These are phyloP conservation scores for Pseudisothecium myosuroides DNA, from an alignment of 225 moss, liverwort and hornwort species.

Conservation along the genomic window DNA sequence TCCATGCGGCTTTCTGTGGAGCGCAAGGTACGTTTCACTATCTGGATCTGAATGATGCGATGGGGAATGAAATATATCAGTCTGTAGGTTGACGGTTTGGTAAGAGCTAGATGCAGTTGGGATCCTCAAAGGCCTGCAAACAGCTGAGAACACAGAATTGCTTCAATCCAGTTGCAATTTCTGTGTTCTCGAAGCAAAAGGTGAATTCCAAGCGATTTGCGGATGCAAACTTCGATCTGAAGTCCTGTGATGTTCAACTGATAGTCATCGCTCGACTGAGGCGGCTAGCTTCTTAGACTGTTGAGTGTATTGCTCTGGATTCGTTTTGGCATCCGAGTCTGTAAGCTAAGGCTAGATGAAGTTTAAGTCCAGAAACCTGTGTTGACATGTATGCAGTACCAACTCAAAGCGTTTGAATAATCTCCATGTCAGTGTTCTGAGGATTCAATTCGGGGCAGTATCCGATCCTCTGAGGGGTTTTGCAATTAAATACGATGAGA, in stretches of 20 bases:
- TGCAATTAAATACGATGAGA: background rate
- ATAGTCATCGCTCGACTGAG: background rate
- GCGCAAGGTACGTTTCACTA: conserved; percentile 2
- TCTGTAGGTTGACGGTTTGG: background rate
- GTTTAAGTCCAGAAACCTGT: background rate
- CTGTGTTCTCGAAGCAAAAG: background rate
- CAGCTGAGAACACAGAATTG: background rate
- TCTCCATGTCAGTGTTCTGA: background rate
- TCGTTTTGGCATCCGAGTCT: background rate
- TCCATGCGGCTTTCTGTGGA: conserved; percentile 7
- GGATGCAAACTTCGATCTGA: background rate
- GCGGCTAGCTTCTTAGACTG: background rate
- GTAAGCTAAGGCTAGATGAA: background rate
- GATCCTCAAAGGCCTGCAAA: background rate
- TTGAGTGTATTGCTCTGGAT: background rate
- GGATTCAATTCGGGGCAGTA: background rate
- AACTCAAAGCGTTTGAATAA: background rate
- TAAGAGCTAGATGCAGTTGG: background rate
- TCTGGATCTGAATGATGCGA: background rate
- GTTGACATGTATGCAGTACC: background rate
- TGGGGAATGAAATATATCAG: background rate
- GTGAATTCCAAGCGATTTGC: background rate
- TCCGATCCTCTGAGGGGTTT: background rate
- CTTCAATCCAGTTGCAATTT: background rate
- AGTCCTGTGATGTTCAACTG: background rate